Evolutionary conservation across 805 yeast genomes (phyloP), one percentile per base, ranked within the genome.

Genomic region (Soucietia sequanensis): DNA sequence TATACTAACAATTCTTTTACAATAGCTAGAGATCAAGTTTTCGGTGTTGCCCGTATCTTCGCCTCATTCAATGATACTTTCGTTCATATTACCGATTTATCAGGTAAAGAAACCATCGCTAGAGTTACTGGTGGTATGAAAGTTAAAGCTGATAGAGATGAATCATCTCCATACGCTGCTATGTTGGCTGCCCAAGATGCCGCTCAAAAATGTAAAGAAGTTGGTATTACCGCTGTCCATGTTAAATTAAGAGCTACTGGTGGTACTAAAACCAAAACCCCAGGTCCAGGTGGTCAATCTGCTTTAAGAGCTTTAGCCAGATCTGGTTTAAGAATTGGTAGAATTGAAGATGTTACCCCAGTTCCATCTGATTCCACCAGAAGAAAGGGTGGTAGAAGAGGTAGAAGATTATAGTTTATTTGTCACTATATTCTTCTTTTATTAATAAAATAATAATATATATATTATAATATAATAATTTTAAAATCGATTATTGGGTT

Each of bases 381-480:
- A 85, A 87, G 91, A 88, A 95, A 93, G 95, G 99, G 99, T 88
- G 99, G 99, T 87, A 93, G 99, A 82, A 90, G 99, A 84, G 99
- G 99, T 91, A 91, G 99, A 84, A 89, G 99, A 86, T 84, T 90
- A 77, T 87, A 75, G 76, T 57, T 57, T 39, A 26, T 6, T 23
- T 27, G 7, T 23, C 20, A 12, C 12, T 24, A 16, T 37, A 23
- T 28, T 30, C 33, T 27, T 23, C 11, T 13, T 27, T 24, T 17
- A n/a, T n/a, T n/a, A n/a, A n/a, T n/a, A n/a, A n/a, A n/a, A n/a
- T n/a, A n/a, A n/a, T n/a, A n/a, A 21, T 37, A 23, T 34, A 30
- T 30, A 31, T 35, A 8, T 21, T 11, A 8, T 21, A 21, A 21
- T 8, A 11, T 21, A 21, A 21, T 21, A 21, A n/a, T n/a, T n/a